Evolutionary conservation across 2,329 filamentous ascomycete genomes (phyloP).

Genomic region (Neonectria magnoliae): DNA sequence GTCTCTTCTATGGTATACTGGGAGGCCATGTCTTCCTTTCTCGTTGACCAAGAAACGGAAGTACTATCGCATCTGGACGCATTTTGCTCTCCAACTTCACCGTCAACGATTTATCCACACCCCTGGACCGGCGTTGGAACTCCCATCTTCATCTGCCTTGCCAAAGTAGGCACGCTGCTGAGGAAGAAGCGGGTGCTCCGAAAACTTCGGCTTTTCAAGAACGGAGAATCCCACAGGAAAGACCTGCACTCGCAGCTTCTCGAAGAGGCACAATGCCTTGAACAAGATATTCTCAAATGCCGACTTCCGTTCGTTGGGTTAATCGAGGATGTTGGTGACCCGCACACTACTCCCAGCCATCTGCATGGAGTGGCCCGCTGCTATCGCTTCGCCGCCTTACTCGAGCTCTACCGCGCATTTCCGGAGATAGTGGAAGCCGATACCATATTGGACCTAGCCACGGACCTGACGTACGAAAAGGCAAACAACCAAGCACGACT

Average conservation of each 20-base stretch:
- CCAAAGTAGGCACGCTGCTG: conserved; percentile 9
- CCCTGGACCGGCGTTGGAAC: conserved; percentile 32
- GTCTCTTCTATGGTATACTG: conserved; percentile 32
- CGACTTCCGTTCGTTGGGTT: conserved; percentile 13
- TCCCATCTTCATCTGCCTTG: conserved; percentile 13
- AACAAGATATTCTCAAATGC: conserved; percentile 2
- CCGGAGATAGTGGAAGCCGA: conserved; percentile 8
- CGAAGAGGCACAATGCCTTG: conserved; percentile 5
- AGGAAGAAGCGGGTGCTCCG: conserved; percentile 19
- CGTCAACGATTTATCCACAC: conserved; percentile 3
- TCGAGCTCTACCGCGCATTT: conserved; percentile 24
- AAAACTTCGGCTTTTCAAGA: conserved; percentile 8
- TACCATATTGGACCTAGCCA: background rate
- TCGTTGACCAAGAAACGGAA: conserved; percentile 23
- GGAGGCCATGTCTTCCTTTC: conserved; percentile 30
- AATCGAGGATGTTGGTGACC: conserved; percentile 23
- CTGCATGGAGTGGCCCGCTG: conserved; percentile 11
- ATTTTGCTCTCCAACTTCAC: background rate
- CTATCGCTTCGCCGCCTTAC: conserved; percentile 20
- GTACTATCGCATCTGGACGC: conserved; percentile 24
- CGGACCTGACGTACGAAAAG: background rate
- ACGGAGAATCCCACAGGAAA: background rate
- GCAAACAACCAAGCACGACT: conserved; percentile 2
- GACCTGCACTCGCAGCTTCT: conserved; percentile 12
- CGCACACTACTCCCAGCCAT: conserved; percentile 10